Evolutionary conservation across 345 rosid genomes (phyloP).

Genomic region (Salix arbutifolia): DNA sequence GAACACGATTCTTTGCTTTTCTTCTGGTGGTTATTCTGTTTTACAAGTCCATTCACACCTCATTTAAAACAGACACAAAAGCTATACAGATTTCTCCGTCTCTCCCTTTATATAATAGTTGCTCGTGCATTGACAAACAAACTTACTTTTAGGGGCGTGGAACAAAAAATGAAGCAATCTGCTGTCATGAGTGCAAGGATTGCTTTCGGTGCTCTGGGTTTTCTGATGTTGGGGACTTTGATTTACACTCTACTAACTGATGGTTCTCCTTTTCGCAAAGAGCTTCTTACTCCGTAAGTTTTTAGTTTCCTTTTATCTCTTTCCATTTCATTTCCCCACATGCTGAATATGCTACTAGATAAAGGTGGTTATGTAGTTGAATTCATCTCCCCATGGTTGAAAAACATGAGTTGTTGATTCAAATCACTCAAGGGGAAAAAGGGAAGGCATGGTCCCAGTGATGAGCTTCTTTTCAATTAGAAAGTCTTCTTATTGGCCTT

Average conservation of each 20-base stretch:
- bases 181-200: slow-evolving; percentile 53
- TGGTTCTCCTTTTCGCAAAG: slow-evolving; percentile 86
- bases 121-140: slow-evolving; percentile 1
- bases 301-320: neutral
- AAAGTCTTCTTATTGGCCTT: neutral
- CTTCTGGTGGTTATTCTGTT: neutral
- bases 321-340: neutral
- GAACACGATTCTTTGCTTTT: neutral
- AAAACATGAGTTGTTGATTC: neutral
- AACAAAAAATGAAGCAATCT: slow-evolving; percentile 39
- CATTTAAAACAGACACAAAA: neutral
- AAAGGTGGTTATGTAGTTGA: neutral
- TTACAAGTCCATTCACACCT: neutral
- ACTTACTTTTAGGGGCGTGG: slow-evolving; percentile 39
- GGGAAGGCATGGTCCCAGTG: neutral
- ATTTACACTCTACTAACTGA: slow-evolving; percentile 57
- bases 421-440: neutral
- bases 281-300: slow-evolving; percentile 77
- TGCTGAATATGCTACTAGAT: no score
- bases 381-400: neutral
- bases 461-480: neutral
- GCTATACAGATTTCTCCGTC: neutral
- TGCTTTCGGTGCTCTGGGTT: slow-evolving; percentile 56
- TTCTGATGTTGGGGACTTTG: slow-evolving; percentile 68
- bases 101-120: neutral